Base-by-base conservation (phyloP, 2,329 filamentous ascomycete genomes). In the Cladosporium velox region DNA sequence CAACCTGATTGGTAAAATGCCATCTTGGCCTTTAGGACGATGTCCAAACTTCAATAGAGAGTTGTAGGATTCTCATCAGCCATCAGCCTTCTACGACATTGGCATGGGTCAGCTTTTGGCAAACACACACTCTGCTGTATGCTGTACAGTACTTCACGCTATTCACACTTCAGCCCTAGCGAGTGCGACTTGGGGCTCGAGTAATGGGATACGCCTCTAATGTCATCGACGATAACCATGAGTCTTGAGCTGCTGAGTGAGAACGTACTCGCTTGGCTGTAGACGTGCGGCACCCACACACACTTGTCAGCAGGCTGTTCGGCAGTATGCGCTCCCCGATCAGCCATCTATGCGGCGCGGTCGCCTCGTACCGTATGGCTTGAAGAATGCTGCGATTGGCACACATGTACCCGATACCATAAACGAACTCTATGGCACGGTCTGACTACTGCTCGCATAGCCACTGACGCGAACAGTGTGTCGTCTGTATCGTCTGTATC, bases 391-490 rank as follows among this genome's bases (percentile, higher is more conserved):
- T 35, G 18, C 55, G 55, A 41, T 58, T 41, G 32, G 55, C 55
- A 58, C 15, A 41, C 55, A 58, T 35, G 34, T 41, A 18, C 14
- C n/a, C 32, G 55, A 12, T 58, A 58, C 55, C 18, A 26, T 14
- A 28, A 24, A 24, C 32, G 55, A 41, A 35, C 34, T 15, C 24
- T 52, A 52, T 30, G 49, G 49, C 14, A 26, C 55, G 24, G 21
- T 58, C 55, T 58, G 30, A 55, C 18, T 54, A 58, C 54, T 28
- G 55, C 55, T 58, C 28, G 55, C 55, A 58, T 58, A n/a, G n/a
- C 32, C 55, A 24, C 32, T 58, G 34, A 58, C 55, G 55, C 24
- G 30, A 58, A 58, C 55, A 58, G 52, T n/a, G 18, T 24, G 24
- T 24, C 24, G 24, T 24, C 24, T 24, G 24, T 24, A 24, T 55